Evolutionary conservation across 352 stramenopile species (phyloP), one percentile per base, ranked within the genome.

Genomic region (Halophytophthora polymorphica): DNA sequence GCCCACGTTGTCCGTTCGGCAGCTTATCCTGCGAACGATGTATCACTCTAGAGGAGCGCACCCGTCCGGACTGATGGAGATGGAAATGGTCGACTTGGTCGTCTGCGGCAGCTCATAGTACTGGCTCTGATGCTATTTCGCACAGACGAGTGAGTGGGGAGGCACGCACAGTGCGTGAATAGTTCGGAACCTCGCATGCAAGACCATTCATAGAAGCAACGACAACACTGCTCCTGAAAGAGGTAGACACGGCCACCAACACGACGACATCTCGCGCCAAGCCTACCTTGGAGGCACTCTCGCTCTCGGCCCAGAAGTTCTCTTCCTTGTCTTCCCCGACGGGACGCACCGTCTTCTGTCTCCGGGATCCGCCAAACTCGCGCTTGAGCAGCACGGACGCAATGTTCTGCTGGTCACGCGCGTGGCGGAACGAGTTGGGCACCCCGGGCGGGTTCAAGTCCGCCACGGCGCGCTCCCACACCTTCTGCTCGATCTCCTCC

Each of bases 81-180:
- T 94, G 22, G 83, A 94, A 45, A 94, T 94, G 19, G 83, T 91
- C 8, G 83, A 94, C 58, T 91, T 90, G 60, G 83, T 94, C 36
- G 80, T 94, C 41, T 83, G 77, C 15, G 83, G 83, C 29, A 94
- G 58, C 43, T 94, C 81, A 57, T 91, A 92, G 54, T 94, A 94
- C 25, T 72, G 73, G 53, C 83, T 92, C 50, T 90, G 71, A 43
- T 94, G 83, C 83, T 94, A 48, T 51, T 42, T 23, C 12, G 6
- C 15, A 25, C 22, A n/a, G 19, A 25, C 12, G 31, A 23, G 29
- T 29, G 7, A 54, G 44, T 43, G 45, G 7, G 47, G 40, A 31
- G 42, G 41, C 7, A 41, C 22, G 47, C 17, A 15, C 15, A 50
- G 19, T 46, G 18, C 34, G 18, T 58, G 8, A 60, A 28, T 31